A percentile compares a stretch with the other conserved stretches of the same genome.
phyloP scores from a whole-genome alignment of 2,329 filamentous ascomycete genomes.

The Colletotrichum sp. region DNA sequence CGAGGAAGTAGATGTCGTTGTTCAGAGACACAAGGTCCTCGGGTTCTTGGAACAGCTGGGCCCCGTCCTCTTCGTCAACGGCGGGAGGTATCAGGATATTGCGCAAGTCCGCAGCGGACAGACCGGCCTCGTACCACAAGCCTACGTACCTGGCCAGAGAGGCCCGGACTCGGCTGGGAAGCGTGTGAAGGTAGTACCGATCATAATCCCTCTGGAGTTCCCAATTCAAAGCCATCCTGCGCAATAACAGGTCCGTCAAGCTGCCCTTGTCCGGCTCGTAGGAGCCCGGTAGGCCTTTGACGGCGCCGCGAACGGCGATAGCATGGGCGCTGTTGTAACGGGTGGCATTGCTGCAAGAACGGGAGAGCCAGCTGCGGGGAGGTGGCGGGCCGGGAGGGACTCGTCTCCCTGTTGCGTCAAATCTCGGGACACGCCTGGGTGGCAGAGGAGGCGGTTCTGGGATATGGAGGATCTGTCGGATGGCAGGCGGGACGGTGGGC shows the following conservation, averaged over 20 bases:
- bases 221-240: conserved; percentile 59
- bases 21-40: conserved; percentile 36
- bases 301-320: conserved; percentile 2
- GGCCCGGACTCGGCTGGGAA: conserved; percentile 59
- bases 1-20: conserved; percentile 55
- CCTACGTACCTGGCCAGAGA: conserved; percentile 58
- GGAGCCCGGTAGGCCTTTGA: conserved; percentile 46
- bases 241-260: conserved; percentile 56
- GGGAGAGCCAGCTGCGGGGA: conserved; percentile 60
- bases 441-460: conserved; percentile 60
- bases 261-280: conserved; percentile 50
- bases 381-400: conserved; percentile 64
- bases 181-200: conserved; percentile 58
- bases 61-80: conserved; percentile 27
- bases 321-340: not conserved
- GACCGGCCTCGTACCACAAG: conserved; percentile 46
- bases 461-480: conserved; percentile 64
- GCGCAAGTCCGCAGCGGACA: conserved; percentile 56
- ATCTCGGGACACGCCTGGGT: conserved; percentile 48
- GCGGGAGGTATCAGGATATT: conserved; percentile 45
- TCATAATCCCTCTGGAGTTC: conserved; percentile 60
- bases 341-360: conserved; percentile 25
- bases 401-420: conserved; percentile 54
- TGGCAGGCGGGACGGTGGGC: conserved; percentile 56
- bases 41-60: conserved; percentile 24